Evolutionary conservation across 768 basidiomycete genomes (phyloP).

Genomic region (Mycena latifolia): DNA sequence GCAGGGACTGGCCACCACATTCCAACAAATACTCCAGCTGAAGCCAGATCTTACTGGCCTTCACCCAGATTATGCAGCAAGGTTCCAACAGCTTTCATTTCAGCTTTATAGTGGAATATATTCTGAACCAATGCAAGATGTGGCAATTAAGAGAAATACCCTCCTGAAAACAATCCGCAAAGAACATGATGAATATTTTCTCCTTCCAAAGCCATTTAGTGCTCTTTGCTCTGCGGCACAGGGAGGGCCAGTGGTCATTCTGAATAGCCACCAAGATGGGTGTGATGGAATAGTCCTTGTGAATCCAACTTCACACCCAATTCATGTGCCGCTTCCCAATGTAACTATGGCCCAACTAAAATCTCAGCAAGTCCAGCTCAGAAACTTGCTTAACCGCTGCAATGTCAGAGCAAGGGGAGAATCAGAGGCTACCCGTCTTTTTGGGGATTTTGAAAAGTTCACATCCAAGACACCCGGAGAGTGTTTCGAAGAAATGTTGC

Average conservation of each 20-base stretch:
- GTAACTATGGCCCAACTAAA: constrained; percentile 2
- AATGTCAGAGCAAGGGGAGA: neutral
- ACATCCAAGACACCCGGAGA: no score
- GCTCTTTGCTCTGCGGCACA: constrained; percentile 21
- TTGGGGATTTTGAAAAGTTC: no score
- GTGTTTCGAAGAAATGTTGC: neutral
- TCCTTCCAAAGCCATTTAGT: constrained; percentile 13
- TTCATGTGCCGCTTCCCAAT: constrained; percentile 17
- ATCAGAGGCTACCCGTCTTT: no score
- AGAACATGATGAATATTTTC: constrained; percentile 15
- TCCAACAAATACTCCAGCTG: constrained; percentile 3
- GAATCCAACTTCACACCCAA: constrained; percentile 1
- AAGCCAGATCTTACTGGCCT: neutral
- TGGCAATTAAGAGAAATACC: constrained; percentile 3
- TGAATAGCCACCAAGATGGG: constrained; percentile 20
- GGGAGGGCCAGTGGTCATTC: constrained; percentile 32
- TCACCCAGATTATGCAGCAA: neutral
- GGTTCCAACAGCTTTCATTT: neutral
- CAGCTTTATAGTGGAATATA: neutral
- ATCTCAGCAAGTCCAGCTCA: constrained; percentile 7
- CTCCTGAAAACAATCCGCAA: constrained; percentile 18
- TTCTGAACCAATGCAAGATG: neutral
- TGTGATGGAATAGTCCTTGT: constrained; percentile 3
- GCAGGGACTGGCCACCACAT: constrained; percentile 3
- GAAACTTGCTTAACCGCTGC: neutral